These are phyloP conservation scores for Colletotrichum tropicicola DNA, from an alignment of 2,329 filamentous ascomycete genomes.

Conservation along the genomic window DNA sequence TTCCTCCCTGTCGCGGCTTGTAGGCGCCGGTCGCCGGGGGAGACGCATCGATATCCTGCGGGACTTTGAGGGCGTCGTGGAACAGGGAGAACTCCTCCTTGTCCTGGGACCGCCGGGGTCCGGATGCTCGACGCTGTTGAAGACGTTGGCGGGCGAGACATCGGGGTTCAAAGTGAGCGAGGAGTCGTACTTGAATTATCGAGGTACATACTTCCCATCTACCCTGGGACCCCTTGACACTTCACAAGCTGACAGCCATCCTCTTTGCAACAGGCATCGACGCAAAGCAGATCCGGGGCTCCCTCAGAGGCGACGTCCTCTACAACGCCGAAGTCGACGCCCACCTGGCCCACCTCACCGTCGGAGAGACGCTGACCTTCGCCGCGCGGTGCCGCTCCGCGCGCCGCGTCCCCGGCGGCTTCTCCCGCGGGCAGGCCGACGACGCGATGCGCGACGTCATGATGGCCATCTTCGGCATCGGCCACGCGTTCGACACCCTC, in stretches of 20 bases:
- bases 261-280: conserved; percentile 8
- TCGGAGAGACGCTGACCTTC: conserved; percentile 70
- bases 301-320: conserved; percentile 67
- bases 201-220: not conserved
- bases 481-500: conserved; percentile 76
- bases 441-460: conserved; percentile 59
- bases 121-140: conserved; percentile 74
- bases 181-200: conserved; percentile 32
- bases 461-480: conserved; percentile 72
- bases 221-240: not conserved
- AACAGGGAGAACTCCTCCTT: conserved; percentile 62
- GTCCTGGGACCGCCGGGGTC: conserved; percentile 62
- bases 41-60: conserved; percentile 35
- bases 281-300: not conserved
- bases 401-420: conserved; percentile 53
- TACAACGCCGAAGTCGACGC: conserved; percentile 73
- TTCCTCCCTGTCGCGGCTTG: not conserved
- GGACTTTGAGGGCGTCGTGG: conserved; percentile 37
- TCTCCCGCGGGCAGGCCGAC: conserved; percentile 49
- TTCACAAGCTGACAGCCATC: not conserved
- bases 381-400: conserved; percentile 63
- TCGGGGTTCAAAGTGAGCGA: conserved; percentile 33
- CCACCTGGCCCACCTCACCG: conserved; percentile 66
- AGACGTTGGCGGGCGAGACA: conserved; percentile 48
- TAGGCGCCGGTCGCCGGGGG: not conserved